Evolutionary conservation across 345 rosid species (phyloP).

Genomic region (Sisymbrium irio): DNA sequence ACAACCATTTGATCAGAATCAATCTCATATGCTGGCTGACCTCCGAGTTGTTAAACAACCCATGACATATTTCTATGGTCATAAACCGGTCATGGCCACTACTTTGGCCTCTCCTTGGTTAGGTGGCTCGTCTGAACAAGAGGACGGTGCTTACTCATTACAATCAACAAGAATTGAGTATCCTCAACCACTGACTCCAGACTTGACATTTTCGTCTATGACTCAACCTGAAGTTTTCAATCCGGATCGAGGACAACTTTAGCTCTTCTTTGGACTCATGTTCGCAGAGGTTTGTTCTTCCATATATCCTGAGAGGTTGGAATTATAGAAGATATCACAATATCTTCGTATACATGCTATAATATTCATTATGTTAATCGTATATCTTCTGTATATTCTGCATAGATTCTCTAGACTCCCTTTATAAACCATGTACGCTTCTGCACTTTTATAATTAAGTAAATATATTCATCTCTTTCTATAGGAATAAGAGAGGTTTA

Average conservation of each 20-base stretch:
- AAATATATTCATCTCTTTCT: no score
- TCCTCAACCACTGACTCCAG: slow-evolving; percentile 60
- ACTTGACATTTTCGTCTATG: slow-evolving; percentile 60
- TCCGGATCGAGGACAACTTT: slow-evolving; percentile 38
- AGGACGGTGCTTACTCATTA: slow-evolving; percentile 48
- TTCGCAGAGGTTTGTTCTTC: neutral
- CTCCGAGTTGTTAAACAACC: slow-evolving; percentile 27
- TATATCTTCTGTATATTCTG: no score
- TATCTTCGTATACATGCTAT: no score
- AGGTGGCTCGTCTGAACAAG: slow-evolving; percentile 40
- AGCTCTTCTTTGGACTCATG: neutral
- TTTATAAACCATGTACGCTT: no score
- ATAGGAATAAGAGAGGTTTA: neutral
- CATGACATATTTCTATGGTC: slow-evolving; percentile 44
- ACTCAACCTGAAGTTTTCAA: slow-evolving; percentile 54
- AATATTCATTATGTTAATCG: no score
- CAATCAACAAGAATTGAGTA: slow-evolving; percentile 54
- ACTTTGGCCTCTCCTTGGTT: slow-evolving; percentile 40
- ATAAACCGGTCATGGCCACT: slow-evolving; percentile 34
- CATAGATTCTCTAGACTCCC: no score
- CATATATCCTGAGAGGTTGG: neutral
- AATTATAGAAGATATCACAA: no score
- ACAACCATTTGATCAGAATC: slow-evolving; percentile 33
- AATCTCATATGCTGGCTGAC: slow-evolving; percentile 26
- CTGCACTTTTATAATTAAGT: no score